Base-by-base conservation (phyloP, 441 rosid genomes). In the Cnidoscolus chayamansa region DNA sequence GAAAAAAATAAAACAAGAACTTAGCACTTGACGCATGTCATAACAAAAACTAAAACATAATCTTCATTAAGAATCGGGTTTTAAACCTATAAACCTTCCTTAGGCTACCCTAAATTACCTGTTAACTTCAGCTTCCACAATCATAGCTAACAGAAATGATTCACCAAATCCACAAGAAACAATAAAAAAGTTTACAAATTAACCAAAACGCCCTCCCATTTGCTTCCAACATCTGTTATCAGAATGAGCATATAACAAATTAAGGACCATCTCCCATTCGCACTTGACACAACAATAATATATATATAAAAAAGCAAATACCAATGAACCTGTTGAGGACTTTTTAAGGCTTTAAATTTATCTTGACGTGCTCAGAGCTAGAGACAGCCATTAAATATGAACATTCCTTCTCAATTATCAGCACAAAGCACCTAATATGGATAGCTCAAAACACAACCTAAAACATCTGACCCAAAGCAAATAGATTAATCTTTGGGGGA, bases 381-480 rank as follows among this genome's bases (percentile, higher is more conserved):
- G 15, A 7, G 16, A 10, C n/a, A 58, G 56, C 19, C 7, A 51
- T 11, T 30, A 63, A 40, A 40, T 59, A 4, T 17, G 4, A 72
- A 59, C 59, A 4, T 6, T 30, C 11, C 25, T 53, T 56, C 11
- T 57, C 72, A 65, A 70, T 60, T 40, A 65, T 57, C 56, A 63
- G 11, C 48, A 37, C 61, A 63, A 60, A 76, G 51, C 57, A 76
- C 70, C 15, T 20, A 50, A 75, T 64, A 20, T 67, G 17, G 54
- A 70, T 61, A 16, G 58, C 37, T 2, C 17, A 25, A 19, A 69
- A 8, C 49, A 56, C 63, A 59, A 56, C 49, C 31, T 17, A 40
- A 72, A 59, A 25, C 32, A 53, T 10, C 51, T 37, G 17, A 62
- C 57, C 47, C 67, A 49, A 16, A 48, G 37, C 15, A 31, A 13